Base-by-base conservation (phyloP, 2,329 filamentous ascomycete species). In the Pseudogymnoascus sp. region DNA sequence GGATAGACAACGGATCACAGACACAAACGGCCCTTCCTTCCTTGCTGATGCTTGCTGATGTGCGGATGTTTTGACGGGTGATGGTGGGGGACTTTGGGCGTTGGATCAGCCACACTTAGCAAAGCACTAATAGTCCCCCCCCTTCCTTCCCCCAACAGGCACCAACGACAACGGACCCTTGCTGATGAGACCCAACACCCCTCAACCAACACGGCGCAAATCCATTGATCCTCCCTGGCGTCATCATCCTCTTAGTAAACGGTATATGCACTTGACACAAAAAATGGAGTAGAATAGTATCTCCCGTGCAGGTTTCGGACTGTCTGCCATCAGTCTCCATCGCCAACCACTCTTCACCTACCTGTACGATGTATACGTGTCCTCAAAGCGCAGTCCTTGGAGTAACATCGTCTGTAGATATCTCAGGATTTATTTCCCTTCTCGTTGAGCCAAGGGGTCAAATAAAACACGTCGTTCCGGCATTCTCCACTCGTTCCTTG, bases 131-230 rank as follows among this genome's bases (percentile, higher is more conserved):
- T 22, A 33, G 47, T 3, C 25, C 25, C 43, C 41, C 38, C 35
- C 35, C 22, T 25, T 25, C 22, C 22, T 50, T 33, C 47, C 47
- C 47, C 12, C 47, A 54, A 54, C 47, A 54, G 47, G 47, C 47
- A 54, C 47, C 47, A 54, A 54, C 47, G 47, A 33, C 47, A 20
- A 54, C 6, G 47, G 47, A 54, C 47, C 47, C 47, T 54, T 54
- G 47, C 47, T 54, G 47, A 54, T 54, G 47, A 54, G 47, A 54
- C 47, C 47, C 47, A 54, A 54, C 47, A 54, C 47, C 47, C 28
- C 47, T 54, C 47, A 54, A 54, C 47, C 47, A 54, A 54, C 47
- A 54, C 47, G 9, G 12, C 3, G 9, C 6, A 25, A 7, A 5
- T 33, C 28, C 47, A 33, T 35, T 35, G 28, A 54, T 54, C 47